Evolutionary conservation across 805 yeast genomes (phyloP).

Genomic region (Saccharomyces jurei): DNA sequence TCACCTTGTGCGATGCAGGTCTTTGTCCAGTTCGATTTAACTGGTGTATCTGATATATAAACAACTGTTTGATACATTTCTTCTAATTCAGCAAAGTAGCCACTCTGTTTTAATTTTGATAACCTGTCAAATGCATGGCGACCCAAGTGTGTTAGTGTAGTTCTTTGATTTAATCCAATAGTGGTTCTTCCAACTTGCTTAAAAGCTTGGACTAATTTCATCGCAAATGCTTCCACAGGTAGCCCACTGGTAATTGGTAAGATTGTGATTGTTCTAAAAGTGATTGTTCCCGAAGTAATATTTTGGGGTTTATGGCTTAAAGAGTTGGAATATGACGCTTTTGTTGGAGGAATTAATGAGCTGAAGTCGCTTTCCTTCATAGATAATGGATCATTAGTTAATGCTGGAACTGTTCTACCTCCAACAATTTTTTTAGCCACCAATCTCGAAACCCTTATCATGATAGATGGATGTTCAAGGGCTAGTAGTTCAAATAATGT

Average conservation of each 20-base stretch:
- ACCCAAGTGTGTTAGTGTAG: slow-evolving; percentile 73
- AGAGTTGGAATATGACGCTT: slow-evolving; percentile 6
- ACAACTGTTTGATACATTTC: slow-evolving; percentile 82
- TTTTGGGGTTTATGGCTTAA: slow-evolving; percentile 10
- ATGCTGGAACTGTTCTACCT: neutral
- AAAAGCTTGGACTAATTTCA: slow-evolving; percentile 60
- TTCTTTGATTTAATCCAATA: slow-evolving; percentile 73
- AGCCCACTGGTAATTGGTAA: slow-evolving; percentile 71
- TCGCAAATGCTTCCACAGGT: slow-evolving; percentile 85
- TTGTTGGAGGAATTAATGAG: slow-evolving; percentile 29
- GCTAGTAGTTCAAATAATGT: slow-evolving; percentile 80
- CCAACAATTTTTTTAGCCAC: slow-evolving; percentile 54
- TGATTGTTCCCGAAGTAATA: slow-evolving; percentile 13
- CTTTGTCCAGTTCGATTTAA: slow-evolving; percentile 79
- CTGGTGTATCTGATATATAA: slow-evolving; percentile 79
- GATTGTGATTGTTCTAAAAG: slow-evolving; percentile 74
- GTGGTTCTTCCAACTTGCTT: slow-evolving; percentile 65
- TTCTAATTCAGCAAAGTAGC: slow-evolving; percentile 85
- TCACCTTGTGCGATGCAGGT: slow-evolving; percentile 94
- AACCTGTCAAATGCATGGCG: slow-evolving; percentile 87
- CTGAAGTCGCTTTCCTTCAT: slow-evolving; percentile 21
- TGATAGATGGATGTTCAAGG: slow-evolving; percentile 75
- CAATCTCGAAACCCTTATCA: slow-evolving; percentile 80
- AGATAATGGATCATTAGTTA: neutral
- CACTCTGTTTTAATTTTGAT: slow-evolving; percentile 76